These are phyloP conservation scores for Wallacemonas rigidus DNA, from an alignment of 208 protist species.

Conservation along the genomic window DNA sequence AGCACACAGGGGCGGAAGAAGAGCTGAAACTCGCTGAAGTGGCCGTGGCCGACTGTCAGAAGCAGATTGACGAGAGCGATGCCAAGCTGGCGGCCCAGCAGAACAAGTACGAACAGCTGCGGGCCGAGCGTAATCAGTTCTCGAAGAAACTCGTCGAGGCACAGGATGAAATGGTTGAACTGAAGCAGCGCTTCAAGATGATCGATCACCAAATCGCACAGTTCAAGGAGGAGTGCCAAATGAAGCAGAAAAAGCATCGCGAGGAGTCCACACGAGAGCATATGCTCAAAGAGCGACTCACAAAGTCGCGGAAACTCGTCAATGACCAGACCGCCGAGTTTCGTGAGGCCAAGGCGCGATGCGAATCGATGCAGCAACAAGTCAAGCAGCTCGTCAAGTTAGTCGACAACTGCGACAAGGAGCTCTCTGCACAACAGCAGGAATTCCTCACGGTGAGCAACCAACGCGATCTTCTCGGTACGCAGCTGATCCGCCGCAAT, in stretches of 20 bases:
- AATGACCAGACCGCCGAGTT: slow-evolving; percentile 67
- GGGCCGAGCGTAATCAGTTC: slow-evolving; percentile 97
- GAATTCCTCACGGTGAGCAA: slow-evolving; percentile 94
- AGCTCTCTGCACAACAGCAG: slow-evolving; percentile 90
- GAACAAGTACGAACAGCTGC: slow-evolving; percentile 93
- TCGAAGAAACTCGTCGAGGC: slow-evolving; percentile 97
- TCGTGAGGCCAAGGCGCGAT: slow-evolving; percentile 49
- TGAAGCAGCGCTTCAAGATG: slow-evolving; percentile 97
- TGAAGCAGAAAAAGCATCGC: slow-evolving; percentile 75
- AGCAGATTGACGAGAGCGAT: slow-evolving; percentile 94
- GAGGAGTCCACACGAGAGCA: slow-evolving; percentile 63
- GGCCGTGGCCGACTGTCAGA: slow-evolving; percentile 94
- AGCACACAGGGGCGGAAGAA: slow-evolving; percentile 87
- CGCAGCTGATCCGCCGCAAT: slow-evolving; percentile 97
- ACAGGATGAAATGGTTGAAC: slow-evolving; percentile 97
- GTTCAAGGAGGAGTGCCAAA: slow-evolving; percentile 96
- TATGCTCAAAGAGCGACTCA: slow-evolving; percentile 64
- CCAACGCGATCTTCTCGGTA: slow-evolving; percentile 95
- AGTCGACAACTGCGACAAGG: slow-evolving; percentile 93
- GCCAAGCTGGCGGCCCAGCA: slow-evolving; percentile 74
- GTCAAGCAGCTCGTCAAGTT: slow-evolving; percentile 96
- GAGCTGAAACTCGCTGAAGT: slow-evolving; percentile 92
- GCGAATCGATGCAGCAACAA: slow-evolving; percentile 73
- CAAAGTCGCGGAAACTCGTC: slow-evolving; percentile 67
- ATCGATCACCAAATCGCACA: slow-evolving; percentile 96